Evolutionary conservation across 306 rosid genomes (phyloP).

Genomic region (barrel medic (Medicago truncatula)): DNA sequence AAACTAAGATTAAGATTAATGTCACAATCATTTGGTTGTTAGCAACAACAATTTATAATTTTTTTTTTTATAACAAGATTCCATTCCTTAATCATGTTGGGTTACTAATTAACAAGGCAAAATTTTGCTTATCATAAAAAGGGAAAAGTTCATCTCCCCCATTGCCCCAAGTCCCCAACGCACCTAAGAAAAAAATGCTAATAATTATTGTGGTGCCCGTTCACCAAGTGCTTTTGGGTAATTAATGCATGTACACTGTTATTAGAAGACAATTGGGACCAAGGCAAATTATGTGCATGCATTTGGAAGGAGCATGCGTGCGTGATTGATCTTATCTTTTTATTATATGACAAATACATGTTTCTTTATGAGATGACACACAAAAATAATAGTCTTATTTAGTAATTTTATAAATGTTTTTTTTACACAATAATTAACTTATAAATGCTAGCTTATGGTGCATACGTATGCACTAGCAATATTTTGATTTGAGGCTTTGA

Average conservation of each 20-base stretch:
- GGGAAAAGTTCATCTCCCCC: slow-evolving; percentile 42
- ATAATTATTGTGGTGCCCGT: slow-evolving; percentile 26
- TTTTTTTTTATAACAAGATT: slow-evolving; percentile 27
- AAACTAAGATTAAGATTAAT: neutral
- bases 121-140: neutral
- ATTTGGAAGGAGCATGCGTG: slow-evolving; percentile 40
- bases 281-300: slow-evolving; percentile 41
- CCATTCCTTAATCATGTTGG: slow-evolving; percentile 26
- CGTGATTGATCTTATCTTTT: slow-evolving; percentile 33
- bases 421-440: neutral
- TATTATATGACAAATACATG: slow-evolving; percentile 1
- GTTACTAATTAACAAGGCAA: neutral
- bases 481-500: slow-evolving; percentile 27
- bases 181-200: neutral
- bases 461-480: slow-evolving; percentile 9
- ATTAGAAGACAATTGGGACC: slow-evolving; percentile 30
- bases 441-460: slow-evolving; percentile 14
- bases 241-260: neutral
- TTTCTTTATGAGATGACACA: slow-evolving; percentile 25
- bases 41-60: neutral
- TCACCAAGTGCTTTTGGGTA: neutral
- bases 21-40: slow-evolving; percentile 24
- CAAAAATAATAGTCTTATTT: neutral
- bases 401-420: neutral
- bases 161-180: slow-evolving; percentile 5